Evolutionary conservation across 352 stramenopile species (phyloP).

Genomic region (Globisporangium yorkense): DNA sequence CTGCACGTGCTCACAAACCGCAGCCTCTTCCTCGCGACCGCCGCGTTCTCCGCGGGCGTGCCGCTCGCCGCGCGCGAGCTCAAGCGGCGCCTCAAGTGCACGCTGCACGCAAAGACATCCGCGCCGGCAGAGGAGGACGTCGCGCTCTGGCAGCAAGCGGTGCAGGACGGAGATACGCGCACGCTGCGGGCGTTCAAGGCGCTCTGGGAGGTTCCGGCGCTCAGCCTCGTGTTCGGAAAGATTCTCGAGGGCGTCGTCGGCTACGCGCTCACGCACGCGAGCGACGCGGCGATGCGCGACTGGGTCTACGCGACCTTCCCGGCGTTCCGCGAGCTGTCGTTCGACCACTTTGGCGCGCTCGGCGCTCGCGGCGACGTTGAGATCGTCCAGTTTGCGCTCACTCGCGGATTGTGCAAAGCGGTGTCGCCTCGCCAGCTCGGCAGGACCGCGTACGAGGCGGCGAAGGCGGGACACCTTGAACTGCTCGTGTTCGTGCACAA

Average conservation of each 20-base stretch:
- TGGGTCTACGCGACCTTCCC: not conserved
- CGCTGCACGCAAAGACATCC: not conserved
- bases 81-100: conserved; percentile 1
- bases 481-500: not conserved
- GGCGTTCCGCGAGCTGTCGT: not conserved
- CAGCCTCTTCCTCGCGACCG: not conserved
- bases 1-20: not conserved
- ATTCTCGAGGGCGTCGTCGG: not conserved
- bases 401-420: not conserved
- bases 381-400: not conserved
- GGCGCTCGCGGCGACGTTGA: not conserved
- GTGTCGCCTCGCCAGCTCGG: not conserved
- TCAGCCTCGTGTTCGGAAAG: not conserved
- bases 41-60: not conserved
- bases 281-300: not conserved
- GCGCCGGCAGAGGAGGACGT: not conserved
- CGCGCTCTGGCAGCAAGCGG: not conserved
- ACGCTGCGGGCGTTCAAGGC: not conserved
- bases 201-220: not conserved
- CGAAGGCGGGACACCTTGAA: not conserved
- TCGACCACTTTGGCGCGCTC: not conserved
- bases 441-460: not conserved
- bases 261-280: not conserved
- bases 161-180: not conserved
- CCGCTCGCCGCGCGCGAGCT: not conserved